Base-by-base conservation (phyloP, 768 basidiomycete genomes). In the Chalciporus pseudorubinellus region DNA sequence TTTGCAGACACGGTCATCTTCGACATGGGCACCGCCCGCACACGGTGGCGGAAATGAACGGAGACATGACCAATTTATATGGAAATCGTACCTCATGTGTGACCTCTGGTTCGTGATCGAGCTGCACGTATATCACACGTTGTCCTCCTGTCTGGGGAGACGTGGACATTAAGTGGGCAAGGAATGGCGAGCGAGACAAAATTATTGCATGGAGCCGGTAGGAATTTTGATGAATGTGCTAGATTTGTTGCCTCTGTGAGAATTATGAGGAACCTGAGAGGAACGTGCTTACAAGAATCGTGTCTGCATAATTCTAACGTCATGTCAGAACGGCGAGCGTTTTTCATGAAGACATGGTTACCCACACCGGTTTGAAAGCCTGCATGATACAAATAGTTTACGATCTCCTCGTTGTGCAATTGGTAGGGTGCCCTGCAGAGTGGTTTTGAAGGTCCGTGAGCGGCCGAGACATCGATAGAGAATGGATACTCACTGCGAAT, bases 151-250 rank as follows among this genome's bases (percentile, higher is more conserved):
- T 72, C 69, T 83, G 84, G 21, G 85, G 84, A 29, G 86, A 84
- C 44, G 87, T 89, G 49, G 85, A 87, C 85, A 95, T 90, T 58
- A 92, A 77, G 67, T 92, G 90, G 36, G 87, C 89, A 63, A 95
- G 81, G 71, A 83, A 89, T 33, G 93, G 92, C 28, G 92, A 93
- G 47, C 87, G 85, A 53, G 91, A 89, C 55, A 95, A 77, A 58
- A 94, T 85, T 69, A 95, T 87, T 56, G 86, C 82, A 72, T 93
- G 89, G 31, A 92, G 80, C 48, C 83, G 81, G 69, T 90, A 92
- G 53, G 77, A 74, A 69, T 81, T 81, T 76, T 85, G 82, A 64
- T 84, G 81, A 50, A 87, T 82, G 73, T 87, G 87, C 86, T 90
- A 62, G 29, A 52, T 51, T 44, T 18, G 12, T 44, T 18, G 12